These are phyloP conservation scores for Pyrrhoderma noxium DNA, from an alignment of 1,284 basidiomycete genomes.

Conservation along the genomic window DNA sequence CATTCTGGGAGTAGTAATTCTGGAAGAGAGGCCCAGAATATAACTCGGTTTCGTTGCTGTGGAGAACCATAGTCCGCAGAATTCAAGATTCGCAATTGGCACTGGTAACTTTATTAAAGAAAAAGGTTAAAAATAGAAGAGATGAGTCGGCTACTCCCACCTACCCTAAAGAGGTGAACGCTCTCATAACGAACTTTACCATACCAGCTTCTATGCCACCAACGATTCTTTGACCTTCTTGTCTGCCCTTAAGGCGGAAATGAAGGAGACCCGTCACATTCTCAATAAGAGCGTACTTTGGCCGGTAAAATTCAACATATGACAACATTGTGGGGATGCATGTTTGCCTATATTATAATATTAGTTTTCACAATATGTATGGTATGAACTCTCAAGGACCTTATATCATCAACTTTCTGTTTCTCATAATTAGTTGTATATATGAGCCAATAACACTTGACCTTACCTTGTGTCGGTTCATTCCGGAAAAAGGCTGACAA, in stretches of 20 bases:
- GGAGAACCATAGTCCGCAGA: slow-evolving; percentile 64
- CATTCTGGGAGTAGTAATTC: slow-evolving; percentile 51
- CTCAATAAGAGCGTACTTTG: slow-evolving; percentile 59
- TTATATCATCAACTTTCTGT: slow-evolving; percentile 51
- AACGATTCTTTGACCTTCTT: slow-evolving; percentile 20
- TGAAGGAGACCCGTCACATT: slow-evolving; percentile 57
- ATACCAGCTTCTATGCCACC: slow-evolving; percentile 47
- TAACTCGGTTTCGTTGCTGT: slow-evolving; percentile 56
- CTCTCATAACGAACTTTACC: slow-evolving; percentile 55
- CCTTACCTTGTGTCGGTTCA: slow-evolving; percentile 51
- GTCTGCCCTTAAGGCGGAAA: slow-evolving; percentile 32
- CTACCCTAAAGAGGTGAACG: slow-evolving; percentile 54
- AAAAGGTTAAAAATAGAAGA: not conserved
- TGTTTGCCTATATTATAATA: slow-evolving; percentile 38
- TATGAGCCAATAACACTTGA: no score
- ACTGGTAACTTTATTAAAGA: slow-evolving; percentile 52
- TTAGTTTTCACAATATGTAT: slow-evolving; percentile 1
- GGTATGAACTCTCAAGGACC: slow-evolving; percentile 26
- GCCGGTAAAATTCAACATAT: slow-evolving; percentile 63
- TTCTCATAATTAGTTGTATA: slow-evolving; percentile 9
- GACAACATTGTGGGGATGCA: slow-evolving; percentile 62
- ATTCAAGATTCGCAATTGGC: slow-evolving; percentile 54
- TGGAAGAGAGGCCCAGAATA: slow-evolving; percentile 56
- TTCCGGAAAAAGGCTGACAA: slow-evolving; percentile 59
- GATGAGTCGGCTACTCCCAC: slow-evolving; percentile 17